Base-by-base conservation (phyloP, 768 basidiomycete genomes). In the Boletus huronensis region DNA sequence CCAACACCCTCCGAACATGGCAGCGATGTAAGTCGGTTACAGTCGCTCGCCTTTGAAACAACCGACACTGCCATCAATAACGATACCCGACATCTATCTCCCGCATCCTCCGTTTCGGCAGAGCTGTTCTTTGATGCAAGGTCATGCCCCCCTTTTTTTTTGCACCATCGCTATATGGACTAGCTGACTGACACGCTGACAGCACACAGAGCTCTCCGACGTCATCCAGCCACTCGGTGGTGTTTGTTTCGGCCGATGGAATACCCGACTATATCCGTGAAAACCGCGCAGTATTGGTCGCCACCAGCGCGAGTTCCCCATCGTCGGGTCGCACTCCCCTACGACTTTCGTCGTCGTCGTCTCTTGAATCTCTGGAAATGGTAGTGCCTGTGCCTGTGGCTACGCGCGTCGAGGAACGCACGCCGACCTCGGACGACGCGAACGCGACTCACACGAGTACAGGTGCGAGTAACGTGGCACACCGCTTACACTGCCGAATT, bases 401-500 rank as follows among this genome's bases (percentile, higher is more conserved):
- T 13, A 26, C 7, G 13, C 50, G 8, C 23, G n/a, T 16, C 0
- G 48, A 39, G 25, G 31, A 36, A 36, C 48, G 46, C 13, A 8
- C 9, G 35, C 7, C 26, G 25, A 14, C 6, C n/a, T 26, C 23
- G n/a, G 43, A n/a, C 14, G 19, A 17, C 6, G 28, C n/a, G 21
- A 19, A 32, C 26, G 17, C 11, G 6, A n/a, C n/a, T 10, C 42
- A 4, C 7, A 46, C 34, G 10, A 48, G 34, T 48, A 41, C 26
- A 8, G 52, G 38, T 47, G 3, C 19, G 9, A 46, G 31, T 32
- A 39, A 19, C 2, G 32, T 19, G 55, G 40, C 43, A 28, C 52
- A 62, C 40, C 61, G 64, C 6, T 61, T 82, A 46, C 77, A 82
- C 44, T 84, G 81, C 52, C 75, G 84, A 26, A 65, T 75, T 1